Evolutionary conservation across 306 rosid genomes (phyloP), one percentile per base, ranked within the genome.

Genomic region (Trifolium repens): DNA sequence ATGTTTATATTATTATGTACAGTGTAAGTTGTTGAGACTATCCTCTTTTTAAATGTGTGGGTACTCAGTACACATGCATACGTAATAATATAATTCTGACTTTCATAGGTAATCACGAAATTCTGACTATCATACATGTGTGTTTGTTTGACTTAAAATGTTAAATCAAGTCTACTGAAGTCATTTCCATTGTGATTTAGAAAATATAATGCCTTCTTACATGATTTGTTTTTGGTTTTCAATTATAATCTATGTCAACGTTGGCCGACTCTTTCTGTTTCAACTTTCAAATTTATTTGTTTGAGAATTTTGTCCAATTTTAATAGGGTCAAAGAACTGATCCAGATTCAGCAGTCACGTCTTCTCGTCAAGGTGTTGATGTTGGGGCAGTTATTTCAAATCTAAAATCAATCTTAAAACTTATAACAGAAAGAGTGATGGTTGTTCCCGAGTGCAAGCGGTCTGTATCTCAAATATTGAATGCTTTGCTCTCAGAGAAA

Each of bases 401-500:
- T 82, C 80, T 96, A 64, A 96, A 92, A 75, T 90, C 97, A 27
- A 85, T 89, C 70, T 80, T 96, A 84, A 96, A 89, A 78, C 97
- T 96, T 74, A 89, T 96, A 79, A 87, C 87, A 70, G 99, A 92
- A 72, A 90, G 94, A 86, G 97, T 92, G 78, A 90, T 96, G 98
- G 79, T 84, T 80, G 94, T 86, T 87, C 82, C 88, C 1, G 99
- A 96, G 24, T 88, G 98, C 91, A 96, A 92, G 83, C 84, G 96
- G 46, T 84, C 89, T 3, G 87, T 89, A 46, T 90, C 93, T 84
- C 98, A 96, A 78, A 92, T 90, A 79, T 82, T 96, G 85, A 96
- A 88, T 85, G 77, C 90, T 54, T 84, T 96, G 84, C 93, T 96
- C 73, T 85, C 98, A 13, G 99, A 96, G 89, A 96, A 92, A 80